Conservation (phyloP, 2,329 filamentous ascomycete genomes). For the Stemphylium vesicarium region DNA sequence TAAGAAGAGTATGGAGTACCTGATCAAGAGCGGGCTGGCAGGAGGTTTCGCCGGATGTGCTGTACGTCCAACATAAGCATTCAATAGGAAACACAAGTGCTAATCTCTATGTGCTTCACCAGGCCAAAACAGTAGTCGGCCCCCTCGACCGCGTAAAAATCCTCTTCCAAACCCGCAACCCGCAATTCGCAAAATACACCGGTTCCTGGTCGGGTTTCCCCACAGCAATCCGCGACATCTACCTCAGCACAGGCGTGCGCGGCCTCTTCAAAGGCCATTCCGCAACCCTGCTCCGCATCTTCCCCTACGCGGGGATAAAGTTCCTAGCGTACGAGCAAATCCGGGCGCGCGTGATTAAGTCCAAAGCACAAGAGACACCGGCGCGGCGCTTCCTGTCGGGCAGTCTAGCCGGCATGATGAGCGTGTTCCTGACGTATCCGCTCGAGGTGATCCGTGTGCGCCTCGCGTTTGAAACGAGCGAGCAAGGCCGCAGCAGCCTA, state of each 20-base stretch:
- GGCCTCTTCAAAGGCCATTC: constrained; percentile 95
- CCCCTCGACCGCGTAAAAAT: constrained; percentile 98
- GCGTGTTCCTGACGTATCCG: constrained; percentile 95
- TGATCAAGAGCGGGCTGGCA: constrained; percentile 81
- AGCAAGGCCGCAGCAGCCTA: constrained; percentile 71
- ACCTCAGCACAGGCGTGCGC: constrained; percentile 70
- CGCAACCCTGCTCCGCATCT: constrained; percentile 90
- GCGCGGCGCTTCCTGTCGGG: constrained; percentile 76
- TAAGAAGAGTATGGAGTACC: constrained; percentile 81
- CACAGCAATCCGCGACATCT: constrained; percentile 84
- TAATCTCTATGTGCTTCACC: neutral
- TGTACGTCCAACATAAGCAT: constrained; percentile 59
- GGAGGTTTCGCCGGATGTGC: constrained; percentile 89
- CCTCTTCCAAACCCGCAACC: constrained; percentile 94
- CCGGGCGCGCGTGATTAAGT: constrained; percentile 76
- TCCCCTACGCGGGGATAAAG: constrained; percentile 97
- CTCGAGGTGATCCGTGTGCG: constrained; percentile 92
- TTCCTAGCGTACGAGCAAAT: constrained; percentile 98
- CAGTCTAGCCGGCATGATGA: constrained; percentile 80
- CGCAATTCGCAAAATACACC: constrained; percentile 90
- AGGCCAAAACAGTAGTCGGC: constrained; percentile 95
- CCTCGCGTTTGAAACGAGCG: constrained; percentile 90
- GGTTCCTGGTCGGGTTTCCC: constrained; percentile 85
- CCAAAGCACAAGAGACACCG: constrained; percentile 77
- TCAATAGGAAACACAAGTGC: no score